phyloP scores from a whole-genome alignment of 495 filamentous ascomycete species.

The Amphirosellinia nigrospora region DNA sequence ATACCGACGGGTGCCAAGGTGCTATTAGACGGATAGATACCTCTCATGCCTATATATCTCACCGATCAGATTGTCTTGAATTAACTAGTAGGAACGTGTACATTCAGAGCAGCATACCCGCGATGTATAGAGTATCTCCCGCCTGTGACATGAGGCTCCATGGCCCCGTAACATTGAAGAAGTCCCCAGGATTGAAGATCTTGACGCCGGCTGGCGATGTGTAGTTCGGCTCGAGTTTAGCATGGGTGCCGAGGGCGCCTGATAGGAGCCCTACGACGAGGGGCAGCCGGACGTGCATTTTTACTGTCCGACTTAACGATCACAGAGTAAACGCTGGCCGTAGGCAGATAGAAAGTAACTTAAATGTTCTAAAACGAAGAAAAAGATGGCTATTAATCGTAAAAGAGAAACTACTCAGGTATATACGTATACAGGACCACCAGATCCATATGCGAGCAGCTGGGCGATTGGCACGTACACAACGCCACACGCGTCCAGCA shows the following conservation, averaged over 20 bases:
- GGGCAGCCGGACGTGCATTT: neutral
- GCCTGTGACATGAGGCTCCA: slow-evolving; percentile 34
- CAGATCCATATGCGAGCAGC: neutral
- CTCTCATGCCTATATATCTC: slow-evolving; percentile 20
- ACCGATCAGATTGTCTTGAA: neutral
- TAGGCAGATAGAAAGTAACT: neutral
- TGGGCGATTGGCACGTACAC: neutral
- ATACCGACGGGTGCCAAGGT: slow-evolving; percentile 30
- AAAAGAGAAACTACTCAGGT: neutral
- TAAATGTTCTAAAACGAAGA: neutral
- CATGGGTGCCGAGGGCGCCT: neutral
- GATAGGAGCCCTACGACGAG: neutral
- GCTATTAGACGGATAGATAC: slow-evolving; percentile 29
- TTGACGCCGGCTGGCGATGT: slow-evolving; percentile 31
- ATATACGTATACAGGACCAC: neutral
- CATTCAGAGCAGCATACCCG: slow-evolving; percentile 11
- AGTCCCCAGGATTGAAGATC: slow-evolving; percentile 31
- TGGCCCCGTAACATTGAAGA: slow-evolving; percentile 31
- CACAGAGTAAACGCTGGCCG: neutral
- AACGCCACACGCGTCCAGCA: neutral
- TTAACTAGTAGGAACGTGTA: neutral
- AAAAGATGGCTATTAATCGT: too few relatives aligned
- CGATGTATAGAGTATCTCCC: slow-evolving; percentile 31
- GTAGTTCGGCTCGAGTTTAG: slow-evolving; percentile 30
- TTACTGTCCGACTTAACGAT: neutral